Percentiles rank a stretch among this genome's conserved stretches.
phyloP scores from a whole-genome alignment of 495 filamentous ascomycete species.

The Hypoxylon perforatum region DNA sequence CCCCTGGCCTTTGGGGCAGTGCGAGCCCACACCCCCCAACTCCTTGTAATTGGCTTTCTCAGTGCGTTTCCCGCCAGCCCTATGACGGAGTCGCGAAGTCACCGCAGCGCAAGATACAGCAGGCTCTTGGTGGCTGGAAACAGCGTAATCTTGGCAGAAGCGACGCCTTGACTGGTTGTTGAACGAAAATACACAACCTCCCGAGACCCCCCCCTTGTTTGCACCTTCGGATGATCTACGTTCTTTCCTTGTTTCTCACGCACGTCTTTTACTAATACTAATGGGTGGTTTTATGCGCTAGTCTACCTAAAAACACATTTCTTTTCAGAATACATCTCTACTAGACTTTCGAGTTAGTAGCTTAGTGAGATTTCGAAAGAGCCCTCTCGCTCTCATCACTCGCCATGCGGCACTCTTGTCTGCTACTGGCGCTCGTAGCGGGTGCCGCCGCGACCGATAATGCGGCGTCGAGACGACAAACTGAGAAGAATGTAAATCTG shows the following conservation, averaged over 20 bases:
- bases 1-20: conserved; percentile 23
- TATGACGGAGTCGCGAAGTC: conserved; percentile 21
- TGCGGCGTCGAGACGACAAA: conserved; percentile 1
- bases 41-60: conserved; percentile 30
- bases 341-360: conserved; percentile 11
- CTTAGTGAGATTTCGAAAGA: conserved; percentile 3
- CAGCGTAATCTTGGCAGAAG: conserved; percentile 32
- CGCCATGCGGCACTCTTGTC: conserved; percentile 27
- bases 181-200: too few relatives aligned
- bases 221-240: neutral
- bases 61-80: conserved; percentile 12
- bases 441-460: conserved; percentile 16
- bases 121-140: conserved; percentile 36
- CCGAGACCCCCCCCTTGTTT: neutral
- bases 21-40: too few relatives aligned
- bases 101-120: conserved; percentile 8
- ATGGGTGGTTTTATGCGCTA: neutral
- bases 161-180: conserved; percentile 18
- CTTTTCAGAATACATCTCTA: neutral
- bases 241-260: conserved; percentile 11
- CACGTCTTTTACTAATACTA: conserved; percentile 1
- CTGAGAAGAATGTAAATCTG: conserved; percentile 3
- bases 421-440: conserved; percentile 29
- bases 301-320: neutral
- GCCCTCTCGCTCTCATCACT: neutral